A percentile compares a stretch with the other conserved stretches of the same genome.
These are phyloP conservation scores for Myxozyma vanderwaltii DNA, from an alignment of 805 yeast species.

Conservation along the genomic window DNA sequence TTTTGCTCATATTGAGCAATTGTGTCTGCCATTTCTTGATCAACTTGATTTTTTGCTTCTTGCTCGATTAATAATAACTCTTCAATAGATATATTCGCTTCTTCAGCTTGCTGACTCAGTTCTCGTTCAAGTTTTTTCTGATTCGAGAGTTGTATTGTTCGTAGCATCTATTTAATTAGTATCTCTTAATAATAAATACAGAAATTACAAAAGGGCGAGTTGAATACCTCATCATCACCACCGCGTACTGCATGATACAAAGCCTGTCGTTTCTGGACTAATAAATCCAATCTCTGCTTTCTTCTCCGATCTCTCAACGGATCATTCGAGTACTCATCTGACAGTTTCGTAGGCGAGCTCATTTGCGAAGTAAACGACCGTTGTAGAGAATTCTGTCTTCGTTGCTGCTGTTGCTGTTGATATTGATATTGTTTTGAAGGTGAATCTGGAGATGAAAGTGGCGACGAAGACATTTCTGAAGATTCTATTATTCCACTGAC, in stretches of 20 bases:
- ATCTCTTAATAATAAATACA: too few relatives aligned
- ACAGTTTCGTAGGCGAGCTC: not conserved
- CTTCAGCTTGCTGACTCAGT: conserved; percentile 5
- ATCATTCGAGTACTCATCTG: not conserved
- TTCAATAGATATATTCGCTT: not conserved
- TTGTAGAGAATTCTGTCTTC: conserved; percentile 16
- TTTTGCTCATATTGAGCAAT: not conserved
- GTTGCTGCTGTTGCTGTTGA: not conserved
- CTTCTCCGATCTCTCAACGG: conserved; percentile 23
- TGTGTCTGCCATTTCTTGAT: conserved; percentile 7
- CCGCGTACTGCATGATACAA: conserved; percentile 22
- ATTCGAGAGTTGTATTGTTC: not conserved
- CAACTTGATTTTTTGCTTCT: conserved; percentile 2
- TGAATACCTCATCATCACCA: conserved; percentile 27
- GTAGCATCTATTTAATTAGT: not conserved
- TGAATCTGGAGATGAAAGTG: not conserved
- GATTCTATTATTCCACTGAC: not conserved
- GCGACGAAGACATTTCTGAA: not conserved
- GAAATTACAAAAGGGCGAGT: not conserved
- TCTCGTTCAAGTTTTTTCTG: not conserved
- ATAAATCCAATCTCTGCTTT: not conserved
- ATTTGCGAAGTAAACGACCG: conserved; percentile 18
- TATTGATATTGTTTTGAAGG: not conserved
- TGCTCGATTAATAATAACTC: conserved; percentile 17
- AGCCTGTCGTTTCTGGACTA: conserved; percentile 16